Evolutionary conservation across 73 alveolate species (phyloP).

Genomic region (Paramecium octaurelia): DNA sequence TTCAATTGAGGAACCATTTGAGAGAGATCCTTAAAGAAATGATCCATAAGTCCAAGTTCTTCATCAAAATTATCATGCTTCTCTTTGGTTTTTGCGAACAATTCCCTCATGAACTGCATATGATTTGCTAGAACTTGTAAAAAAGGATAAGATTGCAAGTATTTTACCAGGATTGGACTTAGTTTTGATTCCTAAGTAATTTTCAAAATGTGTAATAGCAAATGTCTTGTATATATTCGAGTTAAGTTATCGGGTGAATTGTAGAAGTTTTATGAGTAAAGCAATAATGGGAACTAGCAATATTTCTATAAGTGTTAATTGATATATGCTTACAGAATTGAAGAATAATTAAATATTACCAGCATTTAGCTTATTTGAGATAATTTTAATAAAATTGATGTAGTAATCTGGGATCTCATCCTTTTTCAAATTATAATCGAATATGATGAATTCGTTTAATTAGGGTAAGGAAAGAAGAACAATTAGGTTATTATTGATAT

Average conservation of each 20-base stretch:
- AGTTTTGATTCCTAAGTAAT: neutral
- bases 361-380: neutral
- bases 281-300: neutral
- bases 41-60: neutral
- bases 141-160: neutral
- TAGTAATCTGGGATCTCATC: neutral
- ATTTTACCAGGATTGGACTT: neutral
- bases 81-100: neutral
- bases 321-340: neutral
- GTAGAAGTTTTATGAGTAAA: neutral
- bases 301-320: neutral
- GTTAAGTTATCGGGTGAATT: neutral
- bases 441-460: slow-evolving; percentile 10
- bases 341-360: neutral
- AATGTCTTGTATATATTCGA: neutral
- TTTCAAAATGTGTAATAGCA: neutral
- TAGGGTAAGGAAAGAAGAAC: neutral
- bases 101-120: neutral
- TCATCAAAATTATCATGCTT: neutral
- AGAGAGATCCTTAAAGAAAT: neutral
- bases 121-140: neutral
- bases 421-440: neutral
- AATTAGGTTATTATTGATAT: neutral
- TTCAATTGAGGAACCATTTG: neutral
- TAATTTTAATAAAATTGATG: neutral